Evolutionary conservation across 78 protist genomes (phyloP).

Genomic region (Dictyostelium discoideum): DNA sequence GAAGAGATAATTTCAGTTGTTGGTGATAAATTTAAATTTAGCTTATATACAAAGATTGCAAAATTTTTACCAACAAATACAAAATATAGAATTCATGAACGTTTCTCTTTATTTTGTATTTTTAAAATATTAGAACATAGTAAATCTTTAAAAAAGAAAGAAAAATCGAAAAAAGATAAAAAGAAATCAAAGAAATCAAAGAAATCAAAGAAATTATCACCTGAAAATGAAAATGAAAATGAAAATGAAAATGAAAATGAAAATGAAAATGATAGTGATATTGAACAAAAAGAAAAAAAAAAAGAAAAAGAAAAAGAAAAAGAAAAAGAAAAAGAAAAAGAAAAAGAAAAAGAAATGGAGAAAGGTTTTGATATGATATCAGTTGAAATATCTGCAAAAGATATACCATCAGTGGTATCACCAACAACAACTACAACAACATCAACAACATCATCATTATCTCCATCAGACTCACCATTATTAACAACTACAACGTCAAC

Average conservation of each 20-base stretch:
- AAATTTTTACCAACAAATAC: constrained; percentile 6
- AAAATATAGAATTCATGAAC: not conserved
- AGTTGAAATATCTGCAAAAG: not conserved
- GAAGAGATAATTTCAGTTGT: not conserved
- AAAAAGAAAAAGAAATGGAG: not conserved
- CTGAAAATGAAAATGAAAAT: not conserved
- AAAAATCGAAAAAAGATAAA: not conserved
- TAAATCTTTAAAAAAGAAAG: not conserved
- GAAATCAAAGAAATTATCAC: not conserved
- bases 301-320: not conserved
- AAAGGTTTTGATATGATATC: not conserved
- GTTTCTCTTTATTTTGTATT: constrained; percentile 30
- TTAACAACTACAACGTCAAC: not conserved
- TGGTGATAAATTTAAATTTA: not conserved
- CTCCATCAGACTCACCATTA: not conserved
- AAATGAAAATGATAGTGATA: not conserved
- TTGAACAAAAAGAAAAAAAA: not conserved
- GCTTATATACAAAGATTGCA: not conserved
- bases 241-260: no score
- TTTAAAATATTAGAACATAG: not conserved
- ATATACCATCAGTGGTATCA: not conserved
- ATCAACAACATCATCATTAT: no score
- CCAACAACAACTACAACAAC: not conserved
- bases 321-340: not conserved
- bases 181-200: not conserved